Conservation (phyloP, 176 grass and related monocot species). For the Aegilops speltoides region DNA sequence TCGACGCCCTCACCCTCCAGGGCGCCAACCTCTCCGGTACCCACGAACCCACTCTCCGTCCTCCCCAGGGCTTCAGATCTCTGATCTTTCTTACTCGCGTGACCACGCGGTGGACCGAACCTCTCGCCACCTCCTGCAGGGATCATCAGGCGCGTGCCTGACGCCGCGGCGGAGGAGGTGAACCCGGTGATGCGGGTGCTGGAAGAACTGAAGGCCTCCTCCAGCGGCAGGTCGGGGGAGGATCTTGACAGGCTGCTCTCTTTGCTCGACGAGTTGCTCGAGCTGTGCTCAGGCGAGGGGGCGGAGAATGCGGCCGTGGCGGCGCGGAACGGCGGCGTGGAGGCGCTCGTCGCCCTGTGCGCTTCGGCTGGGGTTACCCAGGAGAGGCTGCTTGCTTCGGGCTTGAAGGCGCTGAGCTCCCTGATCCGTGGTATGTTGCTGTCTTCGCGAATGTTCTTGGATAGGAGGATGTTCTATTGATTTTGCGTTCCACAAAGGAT, state of each 20-base stretch:
- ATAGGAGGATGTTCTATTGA: not conserved
- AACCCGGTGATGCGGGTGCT: constrained; percentile 70
- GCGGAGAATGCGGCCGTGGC: constrained; percentile 61
- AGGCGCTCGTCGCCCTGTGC: constrained; percentile 60
- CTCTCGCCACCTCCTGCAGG: constrained; percentile 41
- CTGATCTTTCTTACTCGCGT: not conserved
- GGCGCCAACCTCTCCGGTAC: constrained; percentile 80
- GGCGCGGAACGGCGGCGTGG: constrained; percentile 68
- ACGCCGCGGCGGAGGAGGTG: constrained; percentile 39
- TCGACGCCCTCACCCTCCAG: constrained; percentile 86
- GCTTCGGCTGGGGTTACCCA: constrained; percentile 50
- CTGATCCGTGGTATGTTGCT: constrained; percentile 62
- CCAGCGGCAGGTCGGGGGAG: constrained; percentile 19
- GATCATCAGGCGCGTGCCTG: constrained; percentile 74
- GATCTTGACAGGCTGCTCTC: constrained; percentile 42
- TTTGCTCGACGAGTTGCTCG: constrained; percentile 53
- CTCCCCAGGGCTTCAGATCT: constrained; percentile 4
- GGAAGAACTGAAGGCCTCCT: constrained; percentile 58
- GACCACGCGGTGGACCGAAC: not conserved
- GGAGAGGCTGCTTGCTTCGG: constrained; percentile 44
- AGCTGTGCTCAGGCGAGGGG: constrained; percentile 58
- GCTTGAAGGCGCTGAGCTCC: constrained; percentile 69
- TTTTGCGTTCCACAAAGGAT: not conserved
- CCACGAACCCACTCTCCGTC: not conserved
- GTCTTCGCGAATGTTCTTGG: not conserved